phyloP scores from a whole-genome alignment of 306 rosid genomes.

The Alnus glutinosa region DNA sequence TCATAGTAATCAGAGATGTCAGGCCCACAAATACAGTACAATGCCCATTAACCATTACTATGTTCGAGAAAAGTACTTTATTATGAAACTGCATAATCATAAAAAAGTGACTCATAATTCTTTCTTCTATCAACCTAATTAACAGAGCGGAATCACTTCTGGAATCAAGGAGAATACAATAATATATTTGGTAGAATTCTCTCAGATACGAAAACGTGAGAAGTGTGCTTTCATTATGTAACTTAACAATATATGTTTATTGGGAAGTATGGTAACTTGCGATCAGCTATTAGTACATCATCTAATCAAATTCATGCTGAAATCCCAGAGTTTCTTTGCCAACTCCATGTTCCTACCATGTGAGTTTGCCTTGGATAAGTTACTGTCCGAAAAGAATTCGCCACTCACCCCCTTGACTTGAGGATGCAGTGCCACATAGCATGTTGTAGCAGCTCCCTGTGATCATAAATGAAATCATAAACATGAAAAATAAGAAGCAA shows the following conservation, averaged over 20 bases:
- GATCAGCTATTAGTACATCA: not conserved
- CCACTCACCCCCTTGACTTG: constrained; percentile 65
- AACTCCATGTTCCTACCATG: constrained; percentile 48
- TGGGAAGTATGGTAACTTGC: not conserved
- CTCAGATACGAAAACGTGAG: not conserved
- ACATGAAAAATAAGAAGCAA: constrained; percentile 10
- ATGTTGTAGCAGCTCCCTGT: constrained; percentile 89
- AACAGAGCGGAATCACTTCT: not conserved
- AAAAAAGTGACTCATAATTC: not conserved
- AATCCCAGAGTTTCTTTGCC: constrained; percentile 83
- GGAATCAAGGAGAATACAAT: not conserved
- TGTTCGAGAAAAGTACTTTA: not conserved
- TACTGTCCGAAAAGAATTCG: constrained; percentile 58
- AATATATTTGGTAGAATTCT: not conserved
- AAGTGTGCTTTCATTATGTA: not conserved
- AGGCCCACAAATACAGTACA: too few species aligned
- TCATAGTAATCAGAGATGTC: too few species aligned
- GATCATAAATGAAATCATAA: constrained; percentile 18
- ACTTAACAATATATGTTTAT: not conserved
- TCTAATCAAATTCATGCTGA: constrained; percentile 49
- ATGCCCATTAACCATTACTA: too few species aligned
- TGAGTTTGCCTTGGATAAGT: constrained; percentile 44
- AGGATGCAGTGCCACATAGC: constrained; percentile 78
- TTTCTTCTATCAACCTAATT: not conserved
- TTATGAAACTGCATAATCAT: not conserved